Conservation (phyloP, 2,329 filamentous ascomycete genomes). For the Phoma sp. region DNA sequence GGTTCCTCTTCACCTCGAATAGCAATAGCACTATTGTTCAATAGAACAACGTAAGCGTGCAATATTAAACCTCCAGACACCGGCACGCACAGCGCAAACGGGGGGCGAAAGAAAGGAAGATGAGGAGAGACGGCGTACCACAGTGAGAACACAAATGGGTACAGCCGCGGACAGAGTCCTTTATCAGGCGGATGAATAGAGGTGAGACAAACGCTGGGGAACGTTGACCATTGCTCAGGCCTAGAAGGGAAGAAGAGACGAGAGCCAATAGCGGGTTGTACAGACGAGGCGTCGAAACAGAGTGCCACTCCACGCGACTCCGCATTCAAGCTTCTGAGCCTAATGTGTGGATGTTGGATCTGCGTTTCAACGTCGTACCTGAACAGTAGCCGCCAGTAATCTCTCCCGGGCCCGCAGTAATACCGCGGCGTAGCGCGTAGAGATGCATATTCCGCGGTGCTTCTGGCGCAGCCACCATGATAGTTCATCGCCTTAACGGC, state of each 20-base stretch:
- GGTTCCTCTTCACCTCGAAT: constrained; percentile 33
- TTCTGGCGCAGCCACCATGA: constrained; percentile 19
- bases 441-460: constrained; percentile 27
- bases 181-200: constrained; percentile 42
- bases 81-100: constrained; percentile 23
- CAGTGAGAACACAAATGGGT: constrained; percentile 22
- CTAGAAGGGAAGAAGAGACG: constrained; percentile 34
- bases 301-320: constrained; percentile 41
- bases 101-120: constrained; percentile 23
- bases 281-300: constrained; percentile 42
- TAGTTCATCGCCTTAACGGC: constrained; percentile 22
- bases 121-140: constrained; percentile 26
- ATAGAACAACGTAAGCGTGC: constrained; percentile 26
- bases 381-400: constrained; percentile 46
- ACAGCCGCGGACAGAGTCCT: constrained; percentile 32
- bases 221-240: constrained; percentile 27
- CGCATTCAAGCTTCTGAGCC: constrained; percentile 44
- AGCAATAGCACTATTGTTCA: constrained; percentile 40
- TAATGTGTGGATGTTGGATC: constrained; percentile 42
- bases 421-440: constrained; percentile 36
- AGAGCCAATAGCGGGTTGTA: constrained; percentile 44
- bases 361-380: constrained; percentile 46
- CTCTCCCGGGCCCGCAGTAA: constrained; percentile 32
- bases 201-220: constrained; percentile 40
- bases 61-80: constrained; percentile 22